Base-by-base conservation (phyloP, 192 early-diverging fungal species). In the Podila minutissima region DNA sequence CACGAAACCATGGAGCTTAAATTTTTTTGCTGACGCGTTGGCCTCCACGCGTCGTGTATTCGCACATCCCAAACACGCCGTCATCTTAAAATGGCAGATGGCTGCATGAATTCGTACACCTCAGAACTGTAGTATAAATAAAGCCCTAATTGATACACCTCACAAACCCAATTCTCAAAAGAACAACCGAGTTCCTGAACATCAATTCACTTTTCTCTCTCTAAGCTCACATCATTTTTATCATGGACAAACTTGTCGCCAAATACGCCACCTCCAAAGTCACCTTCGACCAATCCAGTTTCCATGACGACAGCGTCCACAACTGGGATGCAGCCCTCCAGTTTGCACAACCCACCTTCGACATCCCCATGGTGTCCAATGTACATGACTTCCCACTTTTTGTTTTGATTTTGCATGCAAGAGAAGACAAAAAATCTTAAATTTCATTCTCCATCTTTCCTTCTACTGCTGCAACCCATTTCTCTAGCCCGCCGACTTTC, bases 401-500 rank as follows among this genome's bases (percentile, higher is more conserved):
- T 4, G 37, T 53, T 26, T 13, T 15, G 46, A 13, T 59, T 20
- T 32, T 9, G 22, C 3, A 49, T 51, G 37, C 15, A 0, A 13
- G 32, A 20, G 49, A 6, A 31, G 3, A 29, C 66, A 19, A 2
- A 3, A 2, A 46, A 19, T 20, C 5, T 31, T 46, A 7, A 22
- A 60, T 60, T 19, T 24, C 24, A 17, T 17, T 2, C 19, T 4
- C 19, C 22, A 11, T 61, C 37, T 35, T 37, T 26, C n/a, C 49
- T 48, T 63, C 1, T 12, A 38, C 22, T 32, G 35, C 38, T 62
- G 24, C 28, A 38, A 20, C 6, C 53, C 5, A 37, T 37, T 37
- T 37, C 9, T n/a, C 3, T 82, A 98, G 94, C 97, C 96, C 28
- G 87, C 94, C 13, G 92, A 91, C 57, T 98, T 97, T 72, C 83